Conservation (phyloP, 2,329 filamentous ascomycete genomes). For the Aspergillus sp. region DNA sequence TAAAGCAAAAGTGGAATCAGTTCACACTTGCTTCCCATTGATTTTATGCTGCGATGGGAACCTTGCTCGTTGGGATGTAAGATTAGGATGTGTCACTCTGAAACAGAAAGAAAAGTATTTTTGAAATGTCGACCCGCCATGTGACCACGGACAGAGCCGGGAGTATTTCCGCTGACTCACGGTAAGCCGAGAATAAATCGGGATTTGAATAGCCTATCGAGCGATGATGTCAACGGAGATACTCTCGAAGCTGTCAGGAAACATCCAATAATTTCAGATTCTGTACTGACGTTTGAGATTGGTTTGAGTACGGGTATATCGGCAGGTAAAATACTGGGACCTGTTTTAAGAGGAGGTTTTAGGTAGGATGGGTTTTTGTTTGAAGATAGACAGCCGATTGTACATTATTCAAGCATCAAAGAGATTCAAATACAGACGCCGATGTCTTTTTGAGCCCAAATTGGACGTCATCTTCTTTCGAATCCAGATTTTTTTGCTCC, state of each 20-base stretch:
- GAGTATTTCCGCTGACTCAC: slow-evolving; percentile 6
- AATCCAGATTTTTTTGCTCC: slow-evolving; percentile 65
- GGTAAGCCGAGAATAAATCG: slow-evolving; percentile 10
- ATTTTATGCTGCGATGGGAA: slow-evolving; percentile 7
- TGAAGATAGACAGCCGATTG: not conserved
- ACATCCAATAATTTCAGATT: not conserved
- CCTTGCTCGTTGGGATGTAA: not conserved
- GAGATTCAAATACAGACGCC: slow-evolving; percentile 26
- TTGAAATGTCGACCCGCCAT: not conserved
- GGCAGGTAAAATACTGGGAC: not conserved
- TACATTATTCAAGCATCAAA: not conserved
- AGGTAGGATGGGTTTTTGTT: not conserved
- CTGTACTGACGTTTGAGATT: not conserved
- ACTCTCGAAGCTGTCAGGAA: not conserved
- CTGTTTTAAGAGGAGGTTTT: not conserved
- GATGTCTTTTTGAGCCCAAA: slow-evolving; percentile 56
- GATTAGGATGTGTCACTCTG: slow-evolving; percentile 6
- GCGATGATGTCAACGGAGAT: not conserved
- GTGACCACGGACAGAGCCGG: slow-evolving; percentile 9
- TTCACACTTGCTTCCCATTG: slow-evolving; percentile 30
- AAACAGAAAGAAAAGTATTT: slow-evolving; percentile 14
- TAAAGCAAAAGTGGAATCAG: slow-evolving; percentile 26
- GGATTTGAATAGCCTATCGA: slow-evolving; percentile 4
- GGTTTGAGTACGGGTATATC: not conserved
- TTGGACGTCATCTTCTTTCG: slow-evolving; percentile 62